Evolutionary conservation across 73 alveolate species (phyloP).

Genomic region (Paramecium sonneborni): DNA sequence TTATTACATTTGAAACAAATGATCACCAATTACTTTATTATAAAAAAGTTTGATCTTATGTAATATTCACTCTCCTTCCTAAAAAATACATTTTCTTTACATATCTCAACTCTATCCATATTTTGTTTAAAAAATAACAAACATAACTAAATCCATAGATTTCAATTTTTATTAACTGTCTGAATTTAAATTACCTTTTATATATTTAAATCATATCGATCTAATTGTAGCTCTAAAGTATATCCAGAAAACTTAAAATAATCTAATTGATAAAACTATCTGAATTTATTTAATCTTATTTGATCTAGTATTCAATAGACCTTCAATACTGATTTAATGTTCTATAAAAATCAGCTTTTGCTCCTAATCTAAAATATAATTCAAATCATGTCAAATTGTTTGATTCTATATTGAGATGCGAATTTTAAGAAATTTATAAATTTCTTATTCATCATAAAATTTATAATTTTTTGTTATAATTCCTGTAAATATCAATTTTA

Average conservation of each 20-base stretch:
- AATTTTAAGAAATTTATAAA: background rate
- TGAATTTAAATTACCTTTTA: background rate
- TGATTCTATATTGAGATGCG: background rate
- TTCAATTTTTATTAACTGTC: background rate
- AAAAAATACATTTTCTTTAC: background rate
- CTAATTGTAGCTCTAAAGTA: background rate
- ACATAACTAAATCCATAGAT: background rate
- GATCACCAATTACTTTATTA: background rate
- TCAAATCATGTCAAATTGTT: background rate
- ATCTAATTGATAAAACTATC: background rate
- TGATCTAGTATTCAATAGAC: background rate
- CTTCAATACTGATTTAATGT: background rate
- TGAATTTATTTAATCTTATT: background rate
- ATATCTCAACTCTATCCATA: background rate
- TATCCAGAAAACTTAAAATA: background rate
- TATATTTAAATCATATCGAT: background rate
- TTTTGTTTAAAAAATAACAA: background rate
- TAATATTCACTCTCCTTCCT: background rate
- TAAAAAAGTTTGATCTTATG: background rate
- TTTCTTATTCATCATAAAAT: constrained; percentile 7
- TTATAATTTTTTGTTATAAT: background rate
- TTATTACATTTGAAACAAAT: background rate
- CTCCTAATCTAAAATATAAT: background rate
- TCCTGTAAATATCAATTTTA: background rate
- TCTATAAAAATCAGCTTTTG: background rate